Evolutionary conservation across 2,329 filamentous ascomycete genomes (phyloP), one percentile per base, ranked within the genome.

Genomic region (Curvularia lunata): DNA sequence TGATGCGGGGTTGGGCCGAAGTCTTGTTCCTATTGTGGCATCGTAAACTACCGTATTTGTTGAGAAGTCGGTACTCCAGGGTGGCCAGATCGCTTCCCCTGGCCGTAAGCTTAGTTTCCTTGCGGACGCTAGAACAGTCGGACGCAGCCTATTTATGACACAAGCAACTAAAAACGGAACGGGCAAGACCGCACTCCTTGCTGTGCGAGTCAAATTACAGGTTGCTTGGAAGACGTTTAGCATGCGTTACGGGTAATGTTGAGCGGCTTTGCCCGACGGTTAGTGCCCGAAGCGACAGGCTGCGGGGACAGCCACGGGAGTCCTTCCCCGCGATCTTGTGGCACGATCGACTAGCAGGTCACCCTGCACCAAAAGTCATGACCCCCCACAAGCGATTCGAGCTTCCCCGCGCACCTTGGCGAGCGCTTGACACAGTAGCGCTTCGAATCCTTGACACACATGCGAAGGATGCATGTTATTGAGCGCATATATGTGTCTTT

Each of bases 281-380:
- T 67, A 61, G 61, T 59, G 58, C 48, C 48, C 54, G 58, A 30
- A 50, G 57, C 47, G 53, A 42, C 48, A 52, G 46, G 41, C 41
- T 70, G 67, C 65, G 43, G 69, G 69, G 69, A 68, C 68, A 25
- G 63, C 23, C 19, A 38, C 54, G 42, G 51, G 55, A 58, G 43
- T 50, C 45, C 60, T 59, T 59, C 61, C 64, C 63, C 63, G 56
- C 61, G 55, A 59, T 59, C 49, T 53, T 37, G 52, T 54, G 49
- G 40, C 38, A 50, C 40, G 45, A 18, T 47, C 45, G 48, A 43
- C 19, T 46, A 32, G 7, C 23, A 43, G 7, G 25, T n/a, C 13
- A 32, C 45, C 32, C 43, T 47, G 42, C 42, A 40, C 30, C 41
- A 21, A 16, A 23, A 46, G 65, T 63, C 50, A 64, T 42, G 52